Evolutionary conservation across 169 alveolate species (phyloP).

Genomic region (Eimeria brunetti): DNA sequence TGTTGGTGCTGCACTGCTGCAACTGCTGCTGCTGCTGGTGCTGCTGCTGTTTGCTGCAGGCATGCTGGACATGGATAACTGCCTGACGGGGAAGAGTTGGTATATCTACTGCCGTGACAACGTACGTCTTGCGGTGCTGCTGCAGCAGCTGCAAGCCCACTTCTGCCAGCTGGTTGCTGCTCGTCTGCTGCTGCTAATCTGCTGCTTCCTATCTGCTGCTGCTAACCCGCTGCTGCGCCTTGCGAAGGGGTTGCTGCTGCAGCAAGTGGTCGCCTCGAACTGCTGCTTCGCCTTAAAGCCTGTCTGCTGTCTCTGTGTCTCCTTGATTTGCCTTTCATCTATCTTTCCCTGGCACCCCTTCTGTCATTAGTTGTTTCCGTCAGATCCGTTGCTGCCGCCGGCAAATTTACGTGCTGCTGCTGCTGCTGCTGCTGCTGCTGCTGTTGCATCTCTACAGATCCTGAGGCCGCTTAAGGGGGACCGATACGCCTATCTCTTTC

Average conservation of each 20-base stretch:
- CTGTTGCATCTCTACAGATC: slow-evolving; percentile 33
- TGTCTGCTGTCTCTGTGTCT: not conserved
- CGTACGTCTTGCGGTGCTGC: slow-evolving; percentile 20
- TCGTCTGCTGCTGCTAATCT: slow-evolving; percentile 3
- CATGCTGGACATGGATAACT: slow-evolving; percentile 34
- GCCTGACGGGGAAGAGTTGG: slow-evolving; percentile 68
- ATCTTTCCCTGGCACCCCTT: not conserved
- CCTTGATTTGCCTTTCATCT: not conserved
- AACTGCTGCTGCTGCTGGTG: not conserved
- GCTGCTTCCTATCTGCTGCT: not conserved
- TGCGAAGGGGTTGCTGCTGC: not conserved
- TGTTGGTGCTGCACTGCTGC: not conserved
- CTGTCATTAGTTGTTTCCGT: not conserved
- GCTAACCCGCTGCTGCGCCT: not conserved
- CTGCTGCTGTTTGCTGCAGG: slow-evolving; percentile 44
- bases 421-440: slow-evolving; percentile 63
- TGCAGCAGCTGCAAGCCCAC: not conserved
- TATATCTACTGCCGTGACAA: slow-evolving; percentile 66
- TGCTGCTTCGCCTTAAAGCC: not conserved
- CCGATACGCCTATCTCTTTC: slow-evolving; percentile 74
- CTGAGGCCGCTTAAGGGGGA: slow-evolving; percentile 78
- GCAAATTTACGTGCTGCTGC: not conserved
- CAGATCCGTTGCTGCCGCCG: slow-evolving; percentile 3
- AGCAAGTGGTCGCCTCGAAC: too few relatives aligned
- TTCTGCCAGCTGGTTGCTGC: not conserved